Evolutionary conservation across 2,329 filamentous ascomycete genomes (phyloP).

Genomic region (Fonsecaea pugnacius): DNA sequence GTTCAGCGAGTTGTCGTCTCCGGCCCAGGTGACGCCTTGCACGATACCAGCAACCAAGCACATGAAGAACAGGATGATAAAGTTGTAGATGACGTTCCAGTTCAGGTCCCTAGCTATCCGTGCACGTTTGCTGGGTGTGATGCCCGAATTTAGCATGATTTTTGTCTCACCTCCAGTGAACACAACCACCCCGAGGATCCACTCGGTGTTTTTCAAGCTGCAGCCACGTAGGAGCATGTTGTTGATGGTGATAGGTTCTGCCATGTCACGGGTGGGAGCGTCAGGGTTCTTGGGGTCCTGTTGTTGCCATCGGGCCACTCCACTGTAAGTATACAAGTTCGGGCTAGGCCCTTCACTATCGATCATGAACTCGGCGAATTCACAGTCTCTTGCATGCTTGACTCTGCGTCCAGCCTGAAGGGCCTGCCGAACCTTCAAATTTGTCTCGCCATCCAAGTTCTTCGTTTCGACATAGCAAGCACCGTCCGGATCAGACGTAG

Average conservation of each 20-base stretch:
- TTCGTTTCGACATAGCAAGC: constrained; percentile 98
- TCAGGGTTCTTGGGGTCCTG: constrained; percentile 66
- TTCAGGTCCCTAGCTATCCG: constrained; percentile 92
- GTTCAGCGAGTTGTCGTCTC: constrained; percentile 70
- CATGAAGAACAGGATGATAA: constrained; percentile 84
- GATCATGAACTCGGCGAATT: constrained; percentile 81
- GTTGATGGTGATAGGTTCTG: constrained; percentile 91
- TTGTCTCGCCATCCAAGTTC: constrained; percentile 96
- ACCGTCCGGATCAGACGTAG: constrained; percentile 91
- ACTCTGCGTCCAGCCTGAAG: constrained; percentile 81
- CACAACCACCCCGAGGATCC: constrained; percentile 87
- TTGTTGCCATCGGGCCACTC: constrained; percentile 85
- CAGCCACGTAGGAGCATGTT: constrained; percentile 92
- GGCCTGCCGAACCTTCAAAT: constrained; percentile 91
- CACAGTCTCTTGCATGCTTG: constrained; percentile 89
- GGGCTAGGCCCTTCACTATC: constrained; percentile 91
- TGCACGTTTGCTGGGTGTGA: constrained; percentile 91
- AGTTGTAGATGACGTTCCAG: constrained; percentile 97
- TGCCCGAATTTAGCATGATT: constrained; percentile 98
- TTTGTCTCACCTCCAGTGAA: constrained; percentile 97
- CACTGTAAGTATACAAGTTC: constrained; percentile 95
- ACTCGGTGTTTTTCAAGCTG: constrained; percentile 92
- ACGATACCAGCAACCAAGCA: constrained; percentile 84
- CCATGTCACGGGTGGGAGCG: constrained; percentile 73
- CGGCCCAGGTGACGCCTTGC: constrained; percentile 80